A percentile compares a stretch with the other conserved stretches of the same genome.
These are phyloP conservation scores for Cardamine resedifolia DNA, from an alignment of 345 rosid genomes.

Conservation along the genomic window DNA sequence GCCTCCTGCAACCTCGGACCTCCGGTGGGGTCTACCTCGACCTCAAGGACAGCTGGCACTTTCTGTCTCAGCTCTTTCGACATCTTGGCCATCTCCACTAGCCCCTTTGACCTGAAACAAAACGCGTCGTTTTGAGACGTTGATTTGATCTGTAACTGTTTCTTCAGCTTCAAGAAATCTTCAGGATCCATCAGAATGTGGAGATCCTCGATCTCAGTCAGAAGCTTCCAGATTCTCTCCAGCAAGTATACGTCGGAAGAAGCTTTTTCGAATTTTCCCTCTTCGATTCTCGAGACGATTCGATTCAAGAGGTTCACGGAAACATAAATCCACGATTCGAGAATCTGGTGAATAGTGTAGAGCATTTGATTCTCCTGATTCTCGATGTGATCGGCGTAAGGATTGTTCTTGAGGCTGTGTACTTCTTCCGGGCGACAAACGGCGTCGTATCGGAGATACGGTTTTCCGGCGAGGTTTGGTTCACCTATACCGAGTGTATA, in stretches of 20 bases:
- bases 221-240: slow-evolving; percentile 75
- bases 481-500: slow-evolving; percentile 87
- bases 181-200: slow-evolving; percentile 80
- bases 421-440: slow-evolving; percentile 67
- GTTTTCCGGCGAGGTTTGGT: slow-evolving; percentile 74
- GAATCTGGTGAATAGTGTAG: slow-evolving; percentile 68
- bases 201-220: slow-evolving; percentile 62
- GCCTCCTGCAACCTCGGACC: slow-evolving; percentile 93
- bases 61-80: slow-evolving; percentile 73
- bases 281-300: slow-evolving; percentile 48
- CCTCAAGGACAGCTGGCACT: slow-evolving; percentile 68
- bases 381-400: slow-evolving; percentile 53
- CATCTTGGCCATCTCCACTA: slow-evolving; percentile 56
- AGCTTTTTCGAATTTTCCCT: slow-evolving; percentile 47
- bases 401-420: slow-evolving; percentile 52
- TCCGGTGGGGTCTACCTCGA: slow-evolving; percentile 89
- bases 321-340: slow-evolving; percentile 76
- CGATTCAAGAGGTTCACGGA: slow-evolving; percentile 49
- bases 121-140: slow-evolving; percentile 53
- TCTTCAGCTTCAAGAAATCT: slow-evolving; percentile 76
- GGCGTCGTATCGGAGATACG: slow-evolving; percentile 75
- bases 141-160: slow-evolving; percentile 50
- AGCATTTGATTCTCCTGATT: slow-evolving; percentile 73
- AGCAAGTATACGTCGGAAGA: slow-evolving; percentile 57
- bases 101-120: slow-evolving; percentile 71